phyloP scores from a whole-genome alignment of 768 basidiomycete species.

The Rhizopogon vulgaris region DNA sequence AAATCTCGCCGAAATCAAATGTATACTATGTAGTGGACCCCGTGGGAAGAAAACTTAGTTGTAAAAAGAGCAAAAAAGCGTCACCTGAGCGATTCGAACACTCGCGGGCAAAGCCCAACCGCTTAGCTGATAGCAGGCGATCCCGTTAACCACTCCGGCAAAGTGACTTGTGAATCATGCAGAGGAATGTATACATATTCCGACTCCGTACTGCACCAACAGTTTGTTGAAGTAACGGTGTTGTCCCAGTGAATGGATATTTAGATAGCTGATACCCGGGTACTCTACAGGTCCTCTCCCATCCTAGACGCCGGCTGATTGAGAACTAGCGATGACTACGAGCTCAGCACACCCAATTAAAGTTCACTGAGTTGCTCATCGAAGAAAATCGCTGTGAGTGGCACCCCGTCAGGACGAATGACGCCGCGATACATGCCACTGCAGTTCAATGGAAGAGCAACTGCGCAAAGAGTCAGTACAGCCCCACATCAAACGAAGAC shows the following conservation, averaged over 20 bases:
- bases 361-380: constrained; percentile 46
- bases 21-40: too few species aligned
- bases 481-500: constrained; percentile 8
- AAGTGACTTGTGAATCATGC: constrained; percentile 49
- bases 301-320: neutral
- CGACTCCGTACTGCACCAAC: too few species aligned
- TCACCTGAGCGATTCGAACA: constrained; percentile 61
- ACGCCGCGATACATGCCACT: constrained; percentile 81
- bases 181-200: too few species aligned
- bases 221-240: too few species aligned
- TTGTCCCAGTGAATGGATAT: too few species aligned
- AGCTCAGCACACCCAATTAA: neutral
- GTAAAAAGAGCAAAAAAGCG: constrained; percentile 23
- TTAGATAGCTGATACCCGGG: too few species aligned
- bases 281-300: too few species aligned
- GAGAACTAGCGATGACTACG: neutral
- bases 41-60: too few species aligned
- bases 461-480: constrained; percentile 29
- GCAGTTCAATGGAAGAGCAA: constrained; percentile 70
- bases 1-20: too few species aligned
- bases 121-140: constrained; percentile 60
- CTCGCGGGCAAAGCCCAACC: constrained; percentile 58
- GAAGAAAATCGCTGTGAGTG: constrained; percentile 71
- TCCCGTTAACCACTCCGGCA: constrained; percentile 94
- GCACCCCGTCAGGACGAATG: constrained; percentile 59